These are phyloP conservation scores for Prosopis cineraria DNA, from an alignment of 306 rosid genomes.

Conservation along the genomic window DNA sequence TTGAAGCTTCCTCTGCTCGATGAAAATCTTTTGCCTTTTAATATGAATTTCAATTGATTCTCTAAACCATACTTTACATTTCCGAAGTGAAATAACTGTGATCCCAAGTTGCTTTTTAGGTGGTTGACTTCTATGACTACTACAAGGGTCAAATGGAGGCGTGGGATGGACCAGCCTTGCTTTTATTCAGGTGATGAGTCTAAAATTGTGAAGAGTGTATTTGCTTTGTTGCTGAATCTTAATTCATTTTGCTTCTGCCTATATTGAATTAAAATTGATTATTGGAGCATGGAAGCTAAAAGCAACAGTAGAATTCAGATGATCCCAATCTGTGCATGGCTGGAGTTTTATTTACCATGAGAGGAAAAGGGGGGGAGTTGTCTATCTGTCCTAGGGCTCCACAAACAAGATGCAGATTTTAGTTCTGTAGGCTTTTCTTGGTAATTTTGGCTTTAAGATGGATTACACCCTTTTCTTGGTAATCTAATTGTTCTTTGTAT, in stretches of 20 bases:
- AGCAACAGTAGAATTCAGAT: slow-evolving; percentile 5
- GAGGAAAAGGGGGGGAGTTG: background rate
- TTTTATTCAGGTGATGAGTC: slow-evolving; percentile 81
- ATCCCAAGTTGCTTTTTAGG: slow-evolving; percentile 51
- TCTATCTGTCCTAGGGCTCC: background rate
- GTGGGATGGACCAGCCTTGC: slow-evolving; percentile 99
- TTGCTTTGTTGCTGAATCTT: slow-evolving; percentile 21
- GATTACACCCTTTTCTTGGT: background rate
- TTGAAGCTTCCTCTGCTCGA: slow-evolving; percentile 19
- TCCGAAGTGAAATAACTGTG: slow-evolving; percentile 20
- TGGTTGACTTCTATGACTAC: slow-evolving; percentile 87
- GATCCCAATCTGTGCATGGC: slow-evolving; percentile 19
- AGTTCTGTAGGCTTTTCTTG: background rate
- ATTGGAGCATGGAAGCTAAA: background rate
- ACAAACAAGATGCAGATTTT: background rate
- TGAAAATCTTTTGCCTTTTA: slow-evolving; percentile 21
- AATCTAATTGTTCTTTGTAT: background rate
- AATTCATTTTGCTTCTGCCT: slow-evolving; percentile 2
- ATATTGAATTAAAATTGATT: slow-evolving; percentile 4
- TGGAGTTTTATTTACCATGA: background rate
- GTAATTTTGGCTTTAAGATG: background rate
- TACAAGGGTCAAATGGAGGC: slow-evolving; percentile 99
- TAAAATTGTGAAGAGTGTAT: slow-evolving; percentile 13
- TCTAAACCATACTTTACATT: slow-evolving; percentile 24
- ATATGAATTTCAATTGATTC: slow-evolving; percentile 18